These are phyloP conservation scores for Curvularia hawaiiensis DNA, from an alignment of 2,329 filamentous ascomycete genomes.

Conservation along the genomic window DNA sequence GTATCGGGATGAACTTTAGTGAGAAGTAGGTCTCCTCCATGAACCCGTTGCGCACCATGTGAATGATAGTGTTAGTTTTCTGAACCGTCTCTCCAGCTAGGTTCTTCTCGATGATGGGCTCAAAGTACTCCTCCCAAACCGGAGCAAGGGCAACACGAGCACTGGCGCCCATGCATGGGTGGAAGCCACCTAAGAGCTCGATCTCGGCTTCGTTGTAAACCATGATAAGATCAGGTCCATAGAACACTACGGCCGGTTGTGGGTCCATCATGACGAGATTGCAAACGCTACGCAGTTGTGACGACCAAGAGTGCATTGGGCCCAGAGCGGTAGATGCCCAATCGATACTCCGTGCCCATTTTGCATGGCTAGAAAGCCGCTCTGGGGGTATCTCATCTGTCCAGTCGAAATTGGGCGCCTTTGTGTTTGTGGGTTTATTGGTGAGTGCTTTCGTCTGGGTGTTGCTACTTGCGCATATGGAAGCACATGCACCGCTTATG, in stretches of 20 bases:
- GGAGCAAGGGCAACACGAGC: conserved; percentile 70
- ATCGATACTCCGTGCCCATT: conserved; percentile 62
- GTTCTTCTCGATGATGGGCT: conserved; percentile 31
- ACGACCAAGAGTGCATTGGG: conserved; percentile 71
- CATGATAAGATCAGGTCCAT: conserved; percentile 47
- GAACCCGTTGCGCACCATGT: conserved; percentile 69
- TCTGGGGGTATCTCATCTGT: conserved; percentile 21
- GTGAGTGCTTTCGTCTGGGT: background rate
- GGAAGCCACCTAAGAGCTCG: conserved; percentile 34
- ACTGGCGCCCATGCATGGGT: conserved; percentile 65
- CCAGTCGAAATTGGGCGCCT: conserved; percentile 21
- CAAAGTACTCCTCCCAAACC: conserved; percentile 57
- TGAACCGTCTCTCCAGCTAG: conserved; percentile 29
- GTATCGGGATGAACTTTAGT: conserved; percentile 76
- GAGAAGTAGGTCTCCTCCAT: conserved; percentile 80
- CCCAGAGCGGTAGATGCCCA: conserved; percentile 75
- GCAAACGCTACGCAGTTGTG: conserved; percentile 73
- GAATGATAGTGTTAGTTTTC: conserved; percentile 71
- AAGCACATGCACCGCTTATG: conserved; percentile 18
- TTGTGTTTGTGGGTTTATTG: conserved; percentile 9
- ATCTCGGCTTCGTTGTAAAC: conserved; percentile 48
- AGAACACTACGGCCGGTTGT: conserved; percentile 65
- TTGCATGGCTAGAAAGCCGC: conserved; percentile 15
- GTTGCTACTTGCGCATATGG: background rate
- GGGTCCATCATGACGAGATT: conserved; percentile 70